Evolutionary conservation across 495 filamentous ascomycete genomes (phyloP), one percentile per base, ranked within the genome.

Genomic region (Thermothielavioides terrestris): DNA sequence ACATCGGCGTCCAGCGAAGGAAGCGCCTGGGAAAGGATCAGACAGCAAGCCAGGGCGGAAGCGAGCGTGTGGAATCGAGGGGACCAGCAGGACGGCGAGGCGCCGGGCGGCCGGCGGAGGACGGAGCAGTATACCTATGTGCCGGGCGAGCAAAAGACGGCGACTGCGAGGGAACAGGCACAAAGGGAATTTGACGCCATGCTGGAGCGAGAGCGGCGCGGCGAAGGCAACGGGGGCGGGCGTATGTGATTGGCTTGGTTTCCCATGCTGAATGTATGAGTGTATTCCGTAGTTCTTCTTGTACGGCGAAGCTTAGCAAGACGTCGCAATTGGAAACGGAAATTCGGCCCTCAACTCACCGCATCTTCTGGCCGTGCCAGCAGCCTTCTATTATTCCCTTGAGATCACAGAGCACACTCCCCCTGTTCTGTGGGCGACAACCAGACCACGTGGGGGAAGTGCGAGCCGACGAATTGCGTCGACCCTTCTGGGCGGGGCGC

Each of bases 181-280:
- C 71, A 75, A 46, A 68, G 59, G 45, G 68, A 75, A 36, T 75
- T 75, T 48, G 71, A 75, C 35, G 69, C 64, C 21, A 62, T 75
- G 59, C 46, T 70, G 48, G 43, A 67, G 53, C 35, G 65, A 40
- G 57, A 77, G 55, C 50, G 68, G 54, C 36, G 63, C 49, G 39
- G 72, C 21, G 12, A 61, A 49, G 28, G 54, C 53, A 18, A 65
- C 41, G 45, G 41, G 8, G 49, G 49, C 1, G 32, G 36, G 5
- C 30, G 45, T 25, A 47, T 20, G 6, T 47, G 23, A 38, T 37
- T 1, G 18, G 20, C 2, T n/a, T n/a, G n/a, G n/a, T n/a, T n/a
- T n/a, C n/a, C n/a, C n/a, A n/a, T n/a, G n/a, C n/a, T n/a, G n/a
- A n/a, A n/a, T n/a, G n/a, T n/a, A n/a, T n/a, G n/a, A n/a, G n/a